These are phyloP conservation scores for Lactarius akahatsu DNA, from an alignment of 768 basidiomycete species.

Conservation along the genomic window DNA sequence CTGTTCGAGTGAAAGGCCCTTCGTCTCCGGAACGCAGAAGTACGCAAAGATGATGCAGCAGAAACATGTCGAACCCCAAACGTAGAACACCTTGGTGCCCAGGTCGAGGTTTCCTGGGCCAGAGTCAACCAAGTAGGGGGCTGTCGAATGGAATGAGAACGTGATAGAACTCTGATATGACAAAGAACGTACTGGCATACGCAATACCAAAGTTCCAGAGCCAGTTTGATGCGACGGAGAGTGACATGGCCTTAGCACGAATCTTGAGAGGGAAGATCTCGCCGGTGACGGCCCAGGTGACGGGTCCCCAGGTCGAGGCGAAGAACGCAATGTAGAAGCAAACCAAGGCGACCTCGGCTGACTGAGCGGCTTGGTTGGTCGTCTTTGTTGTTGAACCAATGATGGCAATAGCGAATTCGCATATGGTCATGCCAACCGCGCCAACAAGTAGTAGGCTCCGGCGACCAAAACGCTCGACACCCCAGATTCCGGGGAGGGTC, in stretches of 20 bases:
- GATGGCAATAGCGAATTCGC: conserved; percentile 80
- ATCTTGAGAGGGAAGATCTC: conserved; percentile 84
- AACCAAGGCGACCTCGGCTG: conserved; percentile 44
- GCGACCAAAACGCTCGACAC: conserved; percentile 81
- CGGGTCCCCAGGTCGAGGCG: conserved; percentile 70
- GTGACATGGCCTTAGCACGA: conserved; percentile 79
- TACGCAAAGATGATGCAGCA: conserved; percentile 75
- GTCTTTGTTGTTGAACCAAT: conserved; percentile 50
- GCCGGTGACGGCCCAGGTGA: conserved; percentile 61
- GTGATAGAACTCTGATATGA: not conserved
- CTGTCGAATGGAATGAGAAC: conserved; percentile 29
- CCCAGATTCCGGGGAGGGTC: conserved; percentile 78
- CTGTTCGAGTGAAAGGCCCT: conserved; percentile 83
- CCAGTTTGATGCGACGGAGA: conserved; percentile 75
- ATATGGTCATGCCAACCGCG: conserved; percentile 78
- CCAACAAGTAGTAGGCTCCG: conserved; percentile 77
- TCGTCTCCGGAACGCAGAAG: conserved; percentile 80
- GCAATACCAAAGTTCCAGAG: conserved; percentile 77
- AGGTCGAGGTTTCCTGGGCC: conserved; percentile 53
- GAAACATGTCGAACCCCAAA: conserved; percentile 71
- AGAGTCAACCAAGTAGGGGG: conserved; percentile 50
- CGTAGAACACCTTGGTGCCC: conserved; percentile 78
- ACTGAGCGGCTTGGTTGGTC: conserved; percentile 52
- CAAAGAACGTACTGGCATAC: conserved; percentile 27
- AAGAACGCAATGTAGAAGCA: conserved; percentile 49